Percentiles rank a stretch among this genome's conserved stretches.
phyloP scores from a whole-genome alignment of 441 rosid species.

The Pelargonium cotyledonis region DNA sequence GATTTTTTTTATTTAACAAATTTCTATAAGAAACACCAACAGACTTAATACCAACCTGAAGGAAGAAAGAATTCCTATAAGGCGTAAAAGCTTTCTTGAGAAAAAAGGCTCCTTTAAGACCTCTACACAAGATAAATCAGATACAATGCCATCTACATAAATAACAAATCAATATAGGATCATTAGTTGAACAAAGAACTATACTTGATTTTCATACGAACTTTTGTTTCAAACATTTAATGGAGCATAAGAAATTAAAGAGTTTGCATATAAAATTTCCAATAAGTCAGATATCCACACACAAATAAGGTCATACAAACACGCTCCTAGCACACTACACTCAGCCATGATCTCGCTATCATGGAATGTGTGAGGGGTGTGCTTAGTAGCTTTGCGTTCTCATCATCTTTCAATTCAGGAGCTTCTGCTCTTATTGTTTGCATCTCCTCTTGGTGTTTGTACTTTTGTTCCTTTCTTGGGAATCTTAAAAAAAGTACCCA shows the following conservation, averaged over 20 bases:
- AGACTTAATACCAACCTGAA: constrained; percentile 62
- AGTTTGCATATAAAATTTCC: neutral
- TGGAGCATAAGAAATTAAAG: neutral
- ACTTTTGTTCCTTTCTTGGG: too few relatives aligned
- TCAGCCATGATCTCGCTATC: too few relatives aligned
- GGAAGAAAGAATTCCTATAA: constrained; percentile 67
- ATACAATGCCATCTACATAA: constrained; percentile 45
- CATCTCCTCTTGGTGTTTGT: too few relatives aligned
- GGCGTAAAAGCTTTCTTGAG: constrained; percentile 69
- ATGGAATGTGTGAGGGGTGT: too few relatives aligned
- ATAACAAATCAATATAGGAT: constrained; percentile 12
- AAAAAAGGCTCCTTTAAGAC: constrained; percentile 74
- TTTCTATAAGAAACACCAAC: constrained; percentile 8
- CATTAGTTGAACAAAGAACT: constrained; percentile 4
- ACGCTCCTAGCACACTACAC: too few relatives aligned
- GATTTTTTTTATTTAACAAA: neutral
- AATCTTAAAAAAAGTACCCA: too few relatives aligned
- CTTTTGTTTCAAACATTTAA: neutral
- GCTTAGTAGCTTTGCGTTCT: too few relatives aligned
- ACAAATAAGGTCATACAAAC: too few relatives aligned
- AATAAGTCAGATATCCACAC: neutral
- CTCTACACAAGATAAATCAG: constrained; percentile 42
- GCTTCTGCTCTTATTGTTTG: too few relatives aligned
- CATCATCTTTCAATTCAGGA: too few relatives aligned
- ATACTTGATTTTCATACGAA: neutral